Evolutionary conservation across 2,329 filamentous ascomycete species (phyloP).

Genomic region (Aaosphaeria pasadenensis): DNA sequence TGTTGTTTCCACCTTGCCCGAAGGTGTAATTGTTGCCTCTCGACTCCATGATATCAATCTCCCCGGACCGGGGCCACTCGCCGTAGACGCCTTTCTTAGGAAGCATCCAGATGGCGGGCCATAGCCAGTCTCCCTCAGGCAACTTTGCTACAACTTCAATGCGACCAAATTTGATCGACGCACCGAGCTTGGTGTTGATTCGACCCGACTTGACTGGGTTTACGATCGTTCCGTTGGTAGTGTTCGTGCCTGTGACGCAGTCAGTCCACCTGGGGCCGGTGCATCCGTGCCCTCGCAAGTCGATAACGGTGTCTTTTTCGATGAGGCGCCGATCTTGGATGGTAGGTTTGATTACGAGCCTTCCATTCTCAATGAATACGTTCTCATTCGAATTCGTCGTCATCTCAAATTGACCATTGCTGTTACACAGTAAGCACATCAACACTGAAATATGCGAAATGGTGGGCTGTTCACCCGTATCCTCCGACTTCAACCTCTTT

Average conservation of each 20-base stretch:
- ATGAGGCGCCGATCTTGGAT: conserved; percentile 68
- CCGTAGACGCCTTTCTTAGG: conserved; percentile 71
- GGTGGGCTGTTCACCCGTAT: conserved; percentile 61
- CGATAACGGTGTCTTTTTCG: conserved; percentile 63
- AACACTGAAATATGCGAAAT: background rate
- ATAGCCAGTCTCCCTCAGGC: conserved; percentile 79
- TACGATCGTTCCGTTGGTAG: conserved; percentile 72
- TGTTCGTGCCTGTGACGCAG: conserved; percentile 72
- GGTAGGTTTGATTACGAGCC: conserved; percentile 73
- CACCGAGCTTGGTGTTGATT: conserved; percentile 70
- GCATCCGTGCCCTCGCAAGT: conserved; percentile 67
- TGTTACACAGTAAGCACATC: conserved; percentile 29
- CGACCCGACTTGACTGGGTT: conserved; percentile 76
- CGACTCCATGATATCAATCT: conserved; percentile 79
- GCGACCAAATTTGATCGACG: conserved; percentile 74
- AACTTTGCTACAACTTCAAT: conserved; percentile 77
- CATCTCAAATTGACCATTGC: conserved; percentile 78
- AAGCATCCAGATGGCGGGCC: conserved; percentile 92
- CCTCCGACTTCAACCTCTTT: conserved; percentile 74
- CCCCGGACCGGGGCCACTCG: conserved; percentile 73
- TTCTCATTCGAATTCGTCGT: conserved; percentile 73
- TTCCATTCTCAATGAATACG: conserved; percentile 66
- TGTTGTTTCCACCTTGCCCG: conserved; percentile 73
- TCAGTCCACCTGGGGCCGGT: conserved; percentile 58
- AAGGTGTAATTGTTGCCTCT: conserved; percentile 82